Percentiles rank a stretch among this genome's conserved stretches.
Conservation (phyloP, 306 rosid species). For the Quercus aquifolioides region DNA sequence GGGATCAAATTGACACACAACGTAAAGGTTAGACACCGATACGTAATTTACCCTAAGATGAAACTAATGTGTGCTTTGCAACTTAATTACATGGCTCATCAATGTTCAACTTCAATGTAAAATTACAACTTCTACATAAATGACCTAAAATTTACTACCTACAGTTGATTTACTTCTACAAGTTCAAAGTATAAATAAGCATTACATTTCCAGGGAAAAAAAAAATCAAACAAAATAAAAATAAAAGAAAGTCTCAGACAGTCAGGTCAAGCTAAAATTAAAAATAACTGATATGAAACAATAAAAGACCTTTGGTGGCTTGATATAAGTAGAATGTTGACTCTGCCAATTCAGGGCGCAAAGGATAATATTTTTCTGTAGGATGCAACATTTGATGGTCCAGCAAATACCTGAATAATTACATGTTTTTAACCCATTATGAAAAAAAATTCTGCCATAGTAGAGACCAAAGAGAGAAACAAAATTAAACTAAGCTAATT, state of each 20-base stretch:
- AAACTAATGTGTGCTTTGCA: background rate
- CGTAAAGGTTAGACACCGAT: too few relatives aligned
- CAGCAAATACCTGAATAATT: slow-evolving; percentile 77
- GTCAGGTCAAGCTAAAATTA: background rate
- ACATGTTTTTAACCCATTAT: slow-evolving; percentile 4
- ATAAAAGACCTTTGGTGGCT: slow-evolving; percentile 81
- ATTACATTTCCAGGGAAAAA: background rate
- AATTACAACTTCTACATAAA: too few relatives aligned
- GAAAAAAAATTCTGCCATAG: slow-evolving; percentile 17
- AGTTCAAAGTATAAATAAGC: slow-evolving; percentile 13
- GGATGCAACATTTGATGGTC: slow-evolving; percentile 95
- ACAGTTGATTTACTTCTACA: background rate
- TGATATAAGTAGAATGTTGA: slow-evolving; percentile 96
- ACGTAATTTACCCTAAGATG: too few relatives aligned
- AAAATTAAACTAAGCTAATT: background rate
- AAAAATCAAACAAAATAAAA: slow-evolving; percentile 10
- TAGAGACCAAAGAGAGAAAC: slow-evolving; percentile 12
- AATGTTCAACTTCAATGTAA: background rate
- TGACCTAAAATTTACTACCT: background rate
- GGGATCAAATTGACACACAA: too few relatives aligned
- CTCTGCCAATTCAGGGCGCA: slow-evolving; percentile 98
- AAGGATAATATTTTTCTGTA: slow-evolving; percentile 90
- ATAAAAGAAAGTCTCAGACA: background rate
- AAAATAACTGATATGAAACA: background rate
- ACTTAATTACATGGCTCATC: background rate